These are phyloP conservation scores for Symbiodinium natans DNA, from an alignment of 73 alveolate species.

Conservation along the genomic window DNA sequence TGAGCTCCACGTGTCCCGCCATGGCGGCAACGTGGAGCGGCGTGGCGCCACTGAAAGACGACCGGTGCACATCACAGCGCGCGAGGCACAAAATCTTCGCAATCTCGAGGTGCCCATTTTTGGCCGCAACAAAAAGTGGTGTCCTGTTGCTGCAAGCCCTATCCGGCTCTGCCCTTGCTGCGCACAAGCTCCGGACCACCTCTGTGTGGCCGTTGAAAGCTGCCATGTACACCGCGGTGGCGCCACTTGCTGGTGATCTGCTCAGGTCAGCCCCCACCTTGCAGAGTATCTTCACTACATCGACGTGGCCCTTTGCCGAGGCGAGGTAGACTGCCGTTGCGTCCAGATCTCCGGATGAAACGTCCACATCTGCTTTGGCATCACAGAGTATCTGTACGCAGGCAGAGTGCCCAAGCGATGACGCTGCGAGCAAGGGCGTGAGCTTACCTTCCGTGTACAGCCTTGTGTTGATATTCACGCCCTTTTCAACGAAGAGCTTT, in stretches of 20 bases:
- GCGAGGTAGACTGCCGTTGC: constrained; percentile 60
- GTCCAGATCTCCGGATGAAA: background rate
- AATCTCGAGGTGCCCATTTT: constrained; percentile 38
- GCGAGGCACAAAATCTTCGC: constrained; percentile 50
- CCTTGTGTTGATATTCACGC: background rate
- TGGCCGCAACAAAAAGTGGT: constrained; percentile 47
- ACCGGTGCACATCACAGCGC: background rate
- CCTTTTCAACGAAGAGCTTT: background rate
- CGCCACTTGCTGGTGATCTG: constrained; percentile 36
- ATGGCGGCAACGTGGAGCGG: constrained; percentile 55
- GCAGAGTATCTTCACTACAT: constrained; percentile 28
- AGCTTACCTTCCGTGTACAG: background rate
- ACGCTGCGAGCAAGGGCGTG: background rate
- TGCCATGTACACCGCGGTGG: constrained; percentile 85
- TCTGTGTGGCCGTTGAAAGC: constrained; percentile 46
- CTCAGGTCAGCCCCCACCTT: constrained; percentile 14
- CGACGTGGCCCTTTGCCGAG: constrained; percentile 37
- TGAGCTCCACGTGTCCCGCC: constrained; percentile 12
- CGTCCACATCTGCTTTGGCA: background rate
- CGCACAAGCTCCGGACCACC: constrained; percentile 42
- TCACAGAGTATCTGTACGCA: constrained; percentile 16
- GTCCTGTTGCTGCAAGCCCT: background rate
- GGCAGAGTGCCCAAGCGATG: background rate
- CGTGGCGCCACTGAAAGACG: constrained; percentile 1
- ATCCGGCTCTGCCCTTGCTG: constrained; percentile 36